These are phyloP conservation scores for Zangia roseola DNA, from an alignment of 768 basidiomycete genomes.

Conservation along the genomic window DNA sequence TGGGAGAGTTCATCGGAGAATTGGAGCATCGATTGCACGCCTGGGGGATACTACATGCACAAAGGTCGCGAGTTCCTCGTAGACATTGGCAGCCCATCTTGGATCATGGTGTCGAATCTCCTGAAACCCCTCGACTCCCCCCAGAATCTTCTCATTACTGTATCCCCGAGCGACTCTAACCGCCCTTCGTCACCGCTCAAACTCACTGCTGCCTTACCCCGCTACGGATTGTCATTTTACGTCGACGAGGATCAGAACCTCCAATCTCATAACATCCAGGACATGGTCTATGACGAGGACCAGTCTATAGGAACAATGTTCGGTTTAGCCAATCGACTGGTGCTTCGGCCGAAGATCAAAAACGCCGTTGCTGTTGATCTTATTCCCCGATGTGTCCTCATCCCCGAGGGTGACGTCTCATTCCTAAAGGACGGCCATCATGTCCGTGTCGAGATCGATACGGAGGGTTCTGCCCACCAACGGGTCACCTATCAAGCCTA, in stretches of 20 bases:
- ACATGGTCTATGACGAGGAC: constrained; percentile 40
- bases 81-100: constrained; percentile 28
- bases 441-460: constrained; percentile 15
- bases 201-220: constrained; percentile 37
- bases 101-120: constrained; percentile 26
- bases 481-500: constrained; percentile 26
- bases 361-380: not conserved
- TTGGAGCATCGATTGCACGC: constrained; percentile 22
- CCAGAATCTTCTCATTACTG: constrained; percentile 23
- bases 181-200: not conserved
- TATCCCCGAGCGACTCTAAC: not conserved
- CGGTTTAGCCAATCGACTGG: constrained; percentile 40
- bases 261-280: constrained; percentile 40
- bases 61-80: constrained; percentile 16
- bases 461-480: not conserved
- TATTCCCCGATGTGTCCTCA: constrained; percentile 31
- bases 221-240: constrained; percentile 42
- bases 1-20: constrained; percentile 29
- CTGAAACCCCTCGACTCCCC: constrained; percentile 25
- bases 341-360: constrained; percentile 34
- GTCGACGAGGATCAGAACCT: constrained; percentile 32
- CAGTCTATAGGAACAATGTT: constrained; percentile 46
- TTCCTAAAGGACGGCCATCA: constrained; percentile 12
- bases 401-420: constrained; percentile 37
- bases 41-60: constrained; percentile 8